phyloP scores from a whole-genome alignment of 73 alveolate genomes.

The Tetrahymena malaccensis region DNA sequence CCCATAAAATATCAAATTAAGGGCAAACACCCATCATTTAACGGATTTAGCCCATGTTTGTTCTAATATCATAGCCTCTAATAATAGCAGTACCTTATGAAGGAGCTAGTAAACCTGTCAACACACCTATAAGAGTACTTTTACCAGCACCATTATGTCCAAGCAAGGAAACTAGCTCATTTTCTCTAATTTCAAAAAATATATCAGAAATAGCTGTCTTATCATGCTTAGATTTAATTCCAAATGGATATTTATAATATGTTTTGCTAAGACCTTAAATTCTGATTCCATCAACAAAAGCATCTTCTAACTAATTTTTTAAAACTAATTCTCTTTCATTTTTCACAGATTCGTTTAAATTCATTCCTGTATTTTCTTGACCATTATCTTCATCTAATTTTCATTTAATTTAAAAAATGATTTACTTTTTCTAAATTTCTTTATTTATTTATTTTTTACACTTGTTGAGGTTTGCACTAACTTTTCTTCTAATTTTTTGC shows the following conservation, averaged over 20 bases:
- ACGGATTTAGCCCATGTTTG: conserved; percentile 63
- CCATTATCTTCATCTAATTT: neutral
- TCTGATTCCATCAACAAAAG: conserved; percentile 31
- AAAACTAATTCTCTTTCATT: conserved; percentile 25
- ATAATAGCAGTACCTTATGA: conserved; percentile 65
- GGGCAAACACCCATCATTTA: conserved; percentile 78
- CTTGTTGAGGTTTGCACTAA: neutral
- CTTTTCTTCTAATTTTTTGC: neutral
- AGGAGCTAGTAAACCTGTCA: conserved; percentile 66
- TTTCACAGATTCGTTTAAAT: conserved; percentile 8
- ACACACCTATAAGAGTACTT: conserved; percentile 61
- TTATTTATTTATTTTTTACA: neutral
- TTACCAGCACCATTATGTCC: conserved; percentile 94
- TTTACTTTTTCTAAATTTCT: too few relatives aligned
- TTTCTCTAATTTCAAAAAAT: conserved; percentile 27
- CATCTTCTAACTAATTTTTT: conserved; percentile 1
- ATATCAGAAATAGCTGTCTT: conserved; percentile 41
- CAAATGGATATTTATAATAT: conserved; percentile 22
- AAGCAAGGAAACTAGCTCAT: conserved; percentile 56
- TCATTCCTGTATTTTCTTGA: neutral
- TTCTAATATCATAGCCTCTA: conserved; percentile 54
- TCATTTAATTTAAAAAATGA: neutral
- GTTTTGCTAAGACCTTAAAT: conserved; percentile 41
- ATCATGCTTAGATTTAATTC: conserved; percentile 21
- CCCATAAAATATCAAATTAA: conserved; percentile 77